Percentiles rank a stretch among this genome's conserved stretches.
These are phyloP conservation scores for Thermothielavioides terrestris DNA, from an alignment of 495 filamentous ascomycete species.

Conservation along the genomic window DNA sequence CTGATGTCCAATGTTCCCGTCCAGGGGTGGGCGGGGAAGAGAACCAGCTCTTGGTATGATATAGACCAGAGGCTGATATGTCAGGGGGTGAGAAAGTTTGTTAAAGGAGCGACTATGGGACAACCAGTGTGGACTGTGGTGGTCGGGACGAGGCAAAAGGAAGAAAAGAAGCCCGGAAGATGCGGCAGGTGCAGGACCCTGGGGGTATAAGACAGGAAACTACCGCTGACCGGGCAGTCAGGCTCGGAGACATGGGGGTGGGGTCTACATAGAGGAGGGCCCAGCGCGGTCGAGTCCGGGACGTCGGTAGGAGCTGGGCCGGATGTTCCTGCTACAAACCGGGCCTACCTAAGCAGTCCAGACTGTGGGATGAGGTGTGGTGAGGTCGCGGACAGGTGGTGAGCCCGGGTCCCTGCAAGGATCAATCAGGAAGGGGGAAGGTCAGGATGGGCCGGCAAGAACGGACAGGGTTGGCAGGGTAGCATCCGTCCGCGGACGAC, in stretches of 20 bases:
- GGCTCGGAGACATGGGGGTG: conserved; percentile 25
- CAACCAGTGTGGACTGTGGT: conserved; percentile 27
- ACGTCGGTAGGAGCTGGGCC: conserved; percentile 46
- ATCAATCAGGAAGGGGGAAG: conserved; percentile 21
- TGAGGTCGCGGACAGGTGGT: conserved; percentile 36
- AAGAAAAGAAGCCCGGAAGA: conserved; percentile 29
- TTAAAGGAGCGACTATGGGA: conserved; percentile 41
- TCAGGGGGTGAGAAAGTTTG: conserved; percentile 19
- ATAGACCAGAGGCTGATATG: conserved; percentile 44
- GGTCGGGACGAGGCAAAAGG: conserved; percentile 29
- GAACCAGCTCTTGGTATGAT: conserved; percentile 46
- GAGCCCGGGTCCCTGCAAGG: conserved; percentile 36
- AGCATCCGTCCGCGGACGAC: conserved; percentile 41
- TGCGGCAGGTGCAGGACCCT: conserved; percentile 38
- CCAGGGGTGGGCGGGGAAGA: conserved; percentile 30
- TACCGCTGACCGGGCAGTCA: conserved; percentile 28
- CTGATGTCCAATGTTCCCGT: conserved; percentile 32
- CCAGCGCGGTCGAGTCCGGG: conserved; percentile 41
- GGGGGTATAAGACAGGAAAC: conserved; percentile 42
- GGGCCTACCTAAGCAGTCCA: conserved; percentile 40
- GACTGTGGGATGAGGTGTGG: no score
- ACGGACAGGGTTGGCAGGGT: conserved; percentile 31
- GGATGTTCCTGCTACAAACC: conserved; percentile 43
- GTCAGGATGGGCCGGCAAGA: conserved; percentile 27
- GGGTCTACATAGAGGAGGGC: conserved; percentile 17